Evolutionary conservation across 306 rosid genomes (phyloP).

Genomic region (Cucurbita ficifolia): DNA sequence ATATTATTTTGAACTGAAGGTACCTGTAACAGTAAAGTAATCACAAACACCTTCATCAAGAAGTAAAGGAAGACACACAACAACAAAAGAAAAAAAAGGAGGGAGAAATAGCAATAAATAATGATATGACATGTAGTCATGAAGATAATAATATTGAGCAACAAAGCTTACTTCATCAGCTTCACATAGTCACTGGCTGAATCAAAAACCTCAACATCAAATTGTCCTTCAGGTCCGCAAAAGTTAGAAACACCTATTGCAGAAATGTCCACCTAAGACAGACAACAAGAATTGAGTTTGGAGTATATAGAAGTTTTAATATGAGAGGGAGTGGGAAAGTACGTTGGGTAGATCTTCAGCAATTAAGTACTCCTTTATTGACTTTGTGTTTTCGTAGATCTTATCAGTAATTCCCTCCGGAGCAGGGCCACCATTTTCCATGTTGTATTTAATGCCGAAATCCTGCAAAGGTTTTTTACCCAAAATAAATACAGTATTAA

Average conservation of each 20-base stretch:
- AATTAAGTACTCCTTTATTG: conserved; percentile 69
- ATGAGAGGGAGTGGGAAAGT: conserved; percentile 3
- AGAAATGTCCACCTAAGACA: conserved; percentile 61
- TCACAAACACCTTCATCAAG: background rate
- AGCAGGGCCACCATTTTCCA: conserved; percentile 99
- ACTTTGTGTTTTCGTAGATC: conserved; percentile 71
- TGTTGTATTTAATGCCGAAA: conserved; percentile 93
- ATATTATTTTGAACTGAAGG: background rate
- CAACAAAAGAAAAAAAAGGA: background rate
- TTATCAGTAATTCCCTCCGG: conserved; percentile 85
- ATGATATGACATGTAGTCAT: background rate
- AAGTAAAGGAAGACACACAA: background rate
- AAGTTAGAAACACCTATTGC: conserved; percentile 50
- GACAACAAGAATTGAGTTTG: conserved; percentile 9
- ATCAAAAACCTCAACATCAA: conserved; percentile 93
- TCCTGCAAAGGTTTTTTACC: conserved; percentile 40
- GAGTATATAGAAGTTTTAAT: background rate
- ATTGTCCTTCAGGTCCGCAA: conserved; percentile 85
- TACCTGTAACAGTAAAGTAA: background rate
- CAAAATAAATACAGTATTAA: conserved; percentile 1
- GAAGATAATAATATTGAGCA: background rate
- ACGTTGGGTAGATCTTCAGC: conserved; percentile 81
- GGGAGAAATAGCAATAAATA: background rate
- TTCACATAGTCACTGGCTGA: conserved; percentile 84
- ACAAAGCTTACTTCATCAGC: conserved; percentile 63